These are phyloP conservation scores for Yamadazyma conglobata DNA, from an alignment of 1,139 yeast species.

Conservation along the genomic window DNA sequence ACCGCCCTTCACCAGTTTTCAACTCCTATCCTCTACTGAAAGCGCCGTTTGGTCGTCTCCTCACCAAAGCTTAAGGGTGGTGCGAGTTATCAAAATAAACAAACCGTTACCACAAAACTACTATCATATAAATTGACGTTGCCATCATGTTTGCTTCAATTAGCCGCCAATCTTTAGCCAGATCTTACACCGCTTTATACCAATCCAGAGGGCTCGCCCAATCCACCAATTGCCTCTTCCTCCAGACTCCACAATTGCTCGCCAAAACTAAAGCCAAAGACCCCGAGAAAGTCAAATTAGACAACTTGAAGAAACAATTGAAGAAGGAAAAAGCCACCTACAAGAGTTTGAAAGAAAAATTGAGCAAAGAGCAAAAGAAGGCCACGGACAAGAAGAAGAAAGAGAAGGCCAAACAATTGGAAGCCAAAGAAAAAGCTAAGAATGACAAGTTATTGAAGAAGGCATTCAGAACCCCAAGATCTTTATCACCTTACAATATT, in stretches of 20 bases:
- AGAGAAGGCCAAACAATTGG: constrained; percentile 12
- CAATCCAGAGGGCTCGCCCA: too few relatives aligned
- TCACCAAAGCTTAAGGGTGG: too few relatives aligned
- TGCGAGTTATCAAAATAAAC: too few relatives aligned
- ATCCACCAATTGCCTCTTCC: too few relatives aligned
- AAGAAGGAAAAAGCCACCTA: constrained; percentile 24
- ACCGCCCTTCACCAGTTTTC: too few relatives aligned
- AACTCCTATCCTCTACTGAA: too few relatives aligned
- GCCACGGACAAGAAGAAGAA: constrained; percentile 13
- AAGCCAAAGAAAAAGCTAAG: constrained; percentile 14
- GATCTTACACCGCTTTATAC: too few relatives aligned
- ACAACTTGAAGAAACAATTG: constrained; percentile 15
- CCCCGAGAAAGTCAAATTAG: constrained; percentile 5
- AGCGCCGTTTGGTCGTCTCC: too few relatives aligned
- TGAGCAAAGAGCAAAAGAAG: constrained; percentile 16
- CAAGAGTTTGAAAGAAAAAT: constrained; percentile 19
- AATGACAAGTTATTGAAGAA: constrained; percentile 19
- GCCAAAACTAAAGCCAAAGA: neutral
- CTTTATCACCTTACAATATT: constrained; percentile 26
- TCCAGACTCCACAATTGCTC: neutral
- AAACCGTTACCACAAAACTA: too few relatives aligned
- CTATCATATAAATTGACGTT: too few relatives aligned
- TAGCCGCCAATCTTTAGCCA: too few relatives aligned
- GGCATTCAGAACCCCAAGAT: constrained; percentile 28
- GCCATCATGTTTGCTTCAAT: too few relatives aligned